These are phyloP conservation scores for Saccharomyces eubayanus DNA, from an alignment of 805 yeast species.

Conservation along the genomic window DNA sequence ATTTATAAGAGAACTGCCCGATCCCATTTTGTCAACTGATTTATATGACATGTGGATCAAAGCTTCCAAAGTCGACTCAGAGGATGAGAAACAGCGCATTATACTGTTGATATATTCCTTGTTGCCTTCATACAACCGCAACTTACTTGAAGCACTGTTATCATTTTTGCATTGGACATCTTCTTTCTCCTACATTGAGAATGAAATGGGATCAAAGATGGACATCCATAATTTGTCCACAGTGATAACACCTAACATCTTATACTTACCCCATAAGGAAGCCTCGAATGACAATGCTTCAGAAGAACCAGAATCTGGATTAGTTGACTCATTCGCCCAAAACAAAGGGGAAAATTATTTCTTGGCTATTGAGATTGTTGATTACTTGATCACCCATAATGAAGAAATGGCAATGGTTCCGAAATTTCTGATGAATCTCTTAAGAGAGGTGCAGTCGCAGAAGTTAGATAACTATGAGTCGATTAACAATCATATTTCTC, in stretches of 20 bases:
- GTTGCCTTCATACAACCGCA: slow-evolving; percentile 75
- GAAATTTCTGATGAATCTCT: slow-evolving; percentile 44
- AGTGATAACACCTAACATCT: slow-evolving; percentile 86
- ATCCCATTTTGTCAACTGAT: slow-evolving; percentile 71
- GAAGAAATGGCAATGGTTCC: slow-evolving; percentile 78
- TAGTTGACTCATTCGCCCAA: slow-evolving; percentile 33
- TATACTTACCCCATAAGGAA: slow-evolving; percentile 37
- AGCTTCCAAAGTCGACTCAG: slow-evolving; percentile 48
- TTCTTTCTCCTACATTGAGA: slow-evolving; percentile 87
- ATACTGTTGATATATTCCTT: slow-evolving; percentile 62
- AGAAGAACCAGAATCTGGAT: slow-evolving; percentile 26
- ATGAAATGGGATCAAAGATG: slow-evolving; percentile 89
- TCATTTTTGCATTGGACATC: slow-evolving; percentile 92
- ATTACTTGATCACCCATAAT: slow-evolving; percentile 70
- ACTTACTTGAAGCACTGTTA: slow-evolving; percentile 74
- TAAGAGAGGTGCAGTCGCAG: slow-evolving; percentile 29
- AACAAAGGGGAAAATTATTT: slow-evolving; percentile 64
- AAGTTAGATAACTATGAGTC: slow-evolving; percentile 10
- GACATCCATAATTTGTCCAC: slow-evolving; percentile 92
- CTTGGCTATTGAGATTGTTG: slow-evolving; percentile 84
- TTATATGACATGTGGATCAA: slow-evolving; percentile 73
- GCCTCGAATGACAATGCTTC: slow-evolving; percentile 12
- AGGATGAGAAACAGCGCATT: slow-evolving; percentile 40
- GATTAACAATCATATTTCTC: slow-evolving; percentile 13
- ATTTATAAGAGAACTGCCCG: slow-evolving; percentile 86